A percentile compares a stretch with the other conserved stretches of the same genome.
These are phyloP conservation scores for Tilletia horrida DNA, from an alignment of 1,284 basidiomycete species.

Conservation along the genomic window DNA sequence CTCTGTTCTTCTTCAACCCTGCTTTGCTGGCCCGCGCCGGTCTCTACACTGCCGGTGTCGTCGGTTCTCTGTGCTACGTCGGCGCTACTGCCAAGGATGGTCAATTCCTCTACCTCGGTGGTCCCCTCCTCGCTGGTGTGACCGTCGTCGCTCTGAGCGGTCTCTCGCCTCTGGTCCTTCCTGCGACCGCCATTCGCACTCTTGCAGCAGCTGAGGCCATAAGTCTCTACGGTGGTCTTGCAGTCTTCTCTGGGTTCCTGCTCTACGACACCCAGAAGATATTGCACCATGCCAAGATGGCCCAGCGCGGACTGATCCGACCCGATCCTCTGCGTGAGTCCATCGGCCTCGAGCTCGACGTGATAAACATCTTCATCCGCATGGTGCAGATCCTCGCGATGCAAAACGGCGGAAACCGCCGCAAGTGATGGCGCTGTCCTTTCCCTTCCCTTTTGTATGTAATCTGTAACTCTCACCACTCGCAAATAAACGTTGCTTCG, in stretches of 20 bases:
- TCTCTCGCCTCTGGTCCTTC: conserved; percentile 80
- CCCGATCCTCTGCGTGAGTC: conserved; percentile 76
- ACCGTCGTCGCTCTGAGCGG: conserved; percentile 80
- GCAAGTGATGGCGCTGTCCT: conserved; percentile 28
- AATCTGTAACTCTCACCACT: conserved; percentile 2
- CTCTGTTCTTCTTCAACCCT: conserved; percentile 76
- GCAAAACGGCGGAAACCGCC: conserved; percentile 45
- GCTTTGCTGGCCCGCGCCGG: conserved; percentile 83
- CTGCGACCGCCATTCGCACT: conserved; percentile 69
- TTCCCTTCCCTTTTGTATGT: background rate
- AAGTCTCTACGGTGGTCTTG: conserved; percentile 73
- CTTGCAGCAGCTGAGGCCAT: conserved; percentile 74
- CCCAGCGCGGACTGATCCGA: conserved; percentile 66
- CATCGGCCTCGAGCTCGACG: conserved; percentile 71
- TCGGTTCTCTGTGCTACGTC: conserved; percentile 75
- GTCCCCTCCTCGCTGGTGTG: conserved; percentile 66
- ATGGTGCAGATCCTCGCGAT: conserved; percentile 74
- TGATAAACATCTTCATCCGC: conserved; percentile 68
- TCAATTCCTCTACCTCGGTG: conserved; percentile 77
- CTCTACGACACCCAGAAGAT: conserved; percentile 83
- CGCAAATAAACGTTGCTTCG: background rate
- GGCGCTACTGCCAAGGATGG: conserved; percentile 84
- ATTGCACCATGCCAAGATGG: conserved; percentile 70
- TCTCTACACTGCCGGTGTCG: conserved; percentile 79
- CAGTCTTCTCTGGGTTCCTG: conserved; percentile 80